Evolutionary conservation across 1,284 basidiomycete genomes (phyloP).

Genomic region (Volvariella volvacea): DNA sequence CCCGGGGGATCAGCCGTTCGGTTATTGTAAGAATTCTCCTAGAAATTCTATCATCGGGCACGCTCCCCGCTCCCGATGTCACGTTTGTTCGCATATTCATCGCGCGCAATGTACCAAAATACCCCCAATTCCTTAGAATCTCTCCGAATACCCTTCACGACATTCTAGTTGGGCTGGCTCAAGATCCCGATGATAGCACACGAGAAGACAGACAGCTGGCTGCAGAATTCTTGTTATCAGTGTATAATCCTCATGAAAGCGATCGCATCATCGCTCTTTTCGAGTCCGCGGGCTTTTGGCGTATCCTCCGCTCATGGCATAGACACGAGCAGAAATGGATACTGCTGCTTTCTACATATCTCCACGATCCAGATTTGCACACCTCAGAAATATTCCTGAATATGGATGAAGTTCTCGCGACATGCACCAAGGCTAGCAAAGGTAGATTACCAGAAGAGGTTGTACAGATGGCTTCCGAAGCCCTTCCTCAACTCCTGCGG

Average conservation of each 20-base stretch:
- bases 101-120: constrained; percentile 95
- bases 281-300: constrained; percentile 81
- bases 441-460: constrained; percentile 48
- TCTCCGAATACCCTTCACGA: constrained; percentile 63
- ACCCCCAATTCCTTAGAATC: constrained; percentile 82
- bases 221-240: constrained; percentile 90
- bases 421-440: constrained; percentile 37
- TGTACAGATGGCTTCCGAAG: constrained; percentile 39
- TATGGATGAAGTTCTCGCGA: constrained; percentile 56
- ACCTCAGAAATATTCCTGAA: constrained; percentile 56
- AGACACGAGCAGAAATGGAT: constrained; percentile 75
- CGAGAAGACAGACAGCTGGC: constrained; percentile 94
- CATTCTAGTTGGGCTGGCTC: constrained; percentile 75
- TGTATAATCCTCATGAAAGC: constrained; percentile 78
- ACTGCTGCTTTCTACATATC: constrained; percentile 62
- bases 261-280: constrained; percentile 68
- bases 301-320: constrained; percentile 82
- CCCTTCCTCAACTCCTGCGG: constrained; percentile 61
- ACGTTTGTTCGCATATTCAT: constrained; percentile 95
- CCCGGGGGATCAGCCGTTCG: constrained; percentile 65
- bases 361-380: constrained; percentile 72
- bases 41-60: constrained; percentile 62
- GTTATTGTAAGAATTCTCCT: constrained; percentile 82
- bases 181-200: constrained; percentile 67
- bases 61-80: constrained; percentile 53